phyloP scores from a whole-genome alignment of 2,329 filamentous ascomycete species.

The Botryosphaeria dothidea region DNA sequence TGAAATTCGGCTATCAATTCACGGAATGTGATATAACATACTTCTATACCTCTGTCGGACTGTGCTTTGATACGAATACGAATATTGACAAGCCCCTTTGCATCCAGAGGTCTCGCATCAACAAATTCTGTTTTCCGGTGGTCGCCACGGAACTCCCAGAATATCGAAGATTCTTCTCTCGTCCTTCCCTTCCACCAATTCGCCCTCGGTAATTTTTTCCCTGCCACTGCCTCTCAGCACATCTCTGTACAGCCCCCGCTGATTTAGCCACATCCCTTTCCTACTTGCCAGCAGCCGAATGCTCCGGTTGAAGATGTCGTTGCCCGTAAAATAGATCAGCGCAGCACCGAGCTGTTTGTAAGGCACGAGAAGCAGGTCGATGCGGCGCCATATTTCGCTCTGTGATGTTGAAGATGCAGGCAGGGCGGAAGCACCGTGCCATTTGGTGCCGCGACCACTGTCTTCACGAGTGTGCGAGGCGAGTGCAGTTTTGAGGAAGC shows the following conservation, averaged over 20 bases:
- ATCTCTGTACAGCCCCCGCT: conserved; percentile 74
- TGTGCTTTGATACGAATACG: too few relatives aligned
- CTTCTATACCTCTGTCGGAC: too few relatives aligned
- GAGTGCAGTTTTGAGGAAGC: conserved; percentile 71
- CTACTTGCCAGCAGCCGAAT: conserved; percentile 76
- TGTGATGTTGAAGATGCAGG: conserved; percentile 46
- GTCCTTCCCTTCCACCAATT: conserved; percentile 70
- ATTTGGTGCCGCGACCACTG: conserved; percentile 67
- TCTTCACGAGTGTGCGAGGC: conserved; percentile 55
- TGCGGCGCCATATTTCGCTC: conserved; percentile 67
- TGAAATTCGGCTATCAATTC: too few relatives aligned
- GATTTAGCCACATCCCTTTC: conserved; percentile 83
- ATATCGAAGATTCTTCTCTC: conserved; percentile 81
- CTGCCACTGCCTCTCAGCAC: conserved; percentile 62
- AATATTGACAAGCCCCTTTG: too few relatives aligned
- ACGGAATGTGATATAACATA: too few relatives aligned
- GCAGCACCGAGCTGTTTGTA: conserved; percentile 78
- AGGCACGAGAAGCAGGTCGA: conserved; percentile 84
- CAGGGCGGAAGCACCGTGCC: conserved; percentile 82
- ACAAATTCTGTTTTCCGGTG: conserved; percentile 72
- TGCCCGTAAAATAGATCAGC: conserved; percentile 92
- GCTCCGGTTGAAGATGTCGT: conserved; percentile 91
- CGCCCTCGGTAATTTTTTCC: conserved; percentile 66
- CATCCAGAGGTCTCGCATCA: too few relatives aligned
- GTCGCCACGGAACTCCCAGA: conserved; percentile 81